Conservation (phyloP, 139 green algal species). For the Chlamydomonas sphaeroides region DNA sequence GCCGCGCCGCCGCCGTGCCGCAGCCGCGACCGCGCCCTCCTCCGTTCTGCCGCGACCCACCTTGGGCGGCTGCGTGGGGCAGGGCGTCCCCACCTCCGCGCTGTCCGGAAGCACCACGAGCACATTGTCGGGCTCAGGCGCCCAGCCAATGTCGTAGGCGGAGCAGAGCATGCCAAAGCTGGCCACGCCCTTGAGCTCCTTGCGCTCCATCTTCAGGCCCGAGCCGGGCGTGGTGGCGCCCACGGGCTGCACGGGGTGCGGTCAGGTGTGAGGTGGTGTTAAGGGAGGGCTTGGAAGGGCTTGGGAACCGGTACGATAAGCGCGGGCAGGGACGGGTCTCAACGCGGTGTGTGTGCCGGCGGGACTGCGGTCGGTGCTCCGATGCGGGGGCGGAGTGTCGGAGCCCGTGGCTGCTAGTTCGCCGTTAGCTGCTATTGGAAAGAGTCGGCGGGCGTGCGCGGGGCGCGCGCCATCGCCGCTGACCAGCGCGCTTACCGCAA, state of each 20-base stretch:
- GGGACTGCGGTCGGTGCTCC: too few relatives aligned
- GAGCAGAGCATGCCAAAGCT: conserved; percentile 87
- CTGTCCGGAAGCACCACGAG: conserved; percentile 71
- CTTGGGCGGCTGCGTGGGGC: conserved; percentile 56
- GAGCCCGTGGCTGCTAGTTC: too few relatives aligned
- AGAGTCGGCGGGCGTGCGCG: too few relatives aligned
- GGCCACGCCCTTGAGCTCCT: conserved; percentile 75
- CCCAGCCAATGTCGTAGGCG: conserved; percentile 83
- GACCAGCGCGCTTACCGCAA: conserved; percentile 79
- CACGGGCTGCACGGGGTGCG: too few relatives aligned
- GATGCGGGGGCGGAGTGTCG: too few relatives aligned
- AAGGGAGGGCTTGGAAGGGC: too few relatives aligned
- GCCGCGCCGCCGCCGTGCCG: neutral
- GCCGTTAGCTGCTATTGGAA: too few relatives aligned
- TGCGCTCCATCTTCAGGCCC: conserved; percentile 64
- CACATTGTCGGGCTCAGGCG: conserved; percentile 56
- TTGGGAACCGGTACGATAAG: too few relatives aligned
- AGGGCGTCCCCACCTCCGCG: conserved; percentile 56
- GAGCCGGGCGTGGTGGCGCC: conserved; percentile 72
- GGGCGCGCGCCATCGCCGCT: too few relatives aligned
- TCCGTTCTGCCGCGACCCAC: conserved; percentile 18
- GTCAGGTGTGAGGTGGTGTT: too few relatives aligned
- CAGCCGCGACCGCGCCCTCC: neutral
- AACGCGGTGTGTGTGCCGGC: too few relatives aligned
- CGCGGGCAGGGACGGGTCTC: too few relatives aligned